These are phyloP conservation scores for Microthyrium microscopicum DNA, from an alignment of 2,329 filamentous ascomycete species.

Conservation along the genomic window DNA sequence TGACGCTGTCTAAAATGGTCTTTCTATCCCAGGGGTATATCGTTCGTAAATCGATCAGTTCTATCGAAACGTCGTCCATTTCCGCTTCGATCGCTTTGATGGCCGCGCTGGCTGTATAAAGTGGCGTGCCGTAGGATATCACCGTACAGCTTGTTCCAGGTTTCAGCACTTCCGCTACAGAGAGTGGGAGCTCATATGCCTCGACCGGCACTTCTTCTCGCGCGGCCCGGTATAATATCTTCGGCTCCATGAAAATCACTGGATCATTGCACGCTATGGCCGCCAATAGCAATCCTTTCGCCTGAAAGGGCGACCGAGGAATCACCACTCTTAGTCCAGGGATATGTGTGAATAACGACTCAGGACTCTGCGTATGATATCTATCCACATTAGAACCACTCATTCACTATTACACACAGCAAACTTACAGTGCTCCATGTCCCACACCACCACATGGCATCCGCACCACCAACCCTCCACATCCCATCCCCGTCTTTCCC, in stretches of 20 bases:
- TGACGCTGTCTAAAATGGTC: conserved; percentile 64
- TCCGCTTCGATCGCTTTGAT: conserved; percentile 53
- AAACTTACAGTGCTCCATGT: conserved; percentile 55
- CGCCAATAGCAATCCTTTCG: conserved; percentile 68
- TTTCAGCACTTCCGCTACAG: conserved; percentile 72
- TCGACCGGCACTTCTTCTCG: conserved; percentile 79
- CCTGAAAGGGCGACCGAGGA: conserved; percentile 70
- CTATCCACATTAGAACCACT: conserved; percentile 13
- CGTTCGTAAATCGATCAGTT: conserved; percentile 76
- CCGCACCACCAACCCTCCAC: conserved; percentile 66
- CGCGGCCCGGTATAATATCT: conserved; percentile 78
- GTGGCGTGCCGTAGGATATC: conserved; percentile 74
- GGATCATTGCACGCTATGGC: conserved; percentile 65
- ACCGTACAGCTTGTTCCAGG: conserved; percentile 66
- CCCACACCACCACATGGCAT: conserved; percentile 88
- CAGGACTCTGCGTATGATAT: conserved; percentile 80
- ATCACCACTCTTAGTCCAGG: conserved; percentile 75
- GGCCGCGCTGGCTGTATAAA: conserved; percentile 69
- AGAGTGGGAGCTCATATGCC: conserved; percentile 67
- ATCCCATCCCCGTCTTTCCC: conserved; percentile 34
- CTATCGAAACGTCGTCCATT: conserved; percentile 59
- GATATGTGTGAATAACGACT: conserved; percentile 74
- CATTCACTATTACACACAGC: background rate
- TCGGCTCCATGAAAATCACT: conserved; percentile 86
- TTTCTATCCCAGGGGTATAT: conserved; percentile 84